phyloP scores from a whole-genome alignment of 148 eudicot genomes.

The Simmondsia chinensis region DNA sequence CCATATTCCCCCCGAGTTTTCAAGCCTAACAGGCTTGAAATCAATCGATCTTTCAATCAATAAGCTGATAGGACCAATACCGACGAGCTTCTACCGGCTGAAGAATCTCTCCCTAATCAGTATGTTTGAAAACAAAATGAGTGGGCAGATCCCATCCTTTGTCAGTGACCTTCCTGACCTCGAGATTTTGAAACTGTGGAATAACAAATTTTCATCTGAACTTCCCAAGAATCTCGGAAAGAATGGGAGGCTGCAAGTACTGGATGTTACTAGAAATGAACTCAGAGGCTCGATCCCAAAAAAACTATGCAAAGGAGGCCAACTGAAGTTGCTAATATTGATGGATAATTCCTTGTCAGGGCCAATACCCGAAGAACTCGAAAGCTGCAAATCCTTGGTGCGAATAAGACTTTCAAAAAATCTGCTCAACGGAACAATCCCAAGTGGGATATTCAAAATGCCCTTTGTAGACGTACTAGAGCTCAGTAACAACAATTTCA shows the following conservation, averaged over 20 bases:
- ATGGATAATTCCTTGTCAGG: constrained; percentile 44
- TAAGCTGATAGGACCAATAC: constrained; percentile 26
- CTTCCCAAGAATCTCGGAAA: constrained; percentile 47
- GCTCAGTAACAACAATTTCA: constrained; percentile 31
- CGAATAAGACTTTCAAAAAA: constrained; percentile 28
- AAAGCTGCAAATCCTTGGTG: constrained; percentile 29
- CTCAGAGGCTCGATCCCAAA: constrained; percentile 40
- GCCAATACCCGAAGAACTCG: constrained; percentile 35
- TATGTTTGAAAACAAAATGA: constrained; percentile 29
- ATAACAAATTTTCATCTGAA: constrained; percentile 34
- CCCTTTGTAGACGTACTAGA: constrained; percentile 28
- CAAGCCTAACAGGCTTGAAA: constrained; percentile 4
- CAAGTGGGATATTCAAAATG: constrained; percentile 31
- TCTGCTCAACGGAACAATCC: constrained; percentile 35
- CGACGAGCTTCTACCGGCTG: constrained; percentile 21
- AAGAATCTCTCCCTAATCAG: constrained; percentile 22
- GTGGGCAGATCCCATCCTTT: constrained; percentile 35
- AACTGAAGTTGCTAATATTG: constrained; percentile 17
- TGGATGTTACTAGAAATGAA: constrained; percentile 39
- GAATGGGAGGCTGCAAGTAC: constrained; percentile 21
- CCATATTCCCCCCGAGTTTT: constrained; percentile 15
- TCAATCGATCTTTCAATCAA: constrained; percentile 8
- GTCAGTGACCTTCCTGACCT: constrained; percentile 39
- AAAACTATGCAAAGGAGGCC: constrained; percentile 45
- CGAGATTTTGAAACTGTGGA: constrained; percentile 32